A percentile compares a stretch with the other conserved stretches of the same genome.
phyloP scores from a whole-genome alignment of 805 yeast species.

The Myxozyma monticola region DNA sequence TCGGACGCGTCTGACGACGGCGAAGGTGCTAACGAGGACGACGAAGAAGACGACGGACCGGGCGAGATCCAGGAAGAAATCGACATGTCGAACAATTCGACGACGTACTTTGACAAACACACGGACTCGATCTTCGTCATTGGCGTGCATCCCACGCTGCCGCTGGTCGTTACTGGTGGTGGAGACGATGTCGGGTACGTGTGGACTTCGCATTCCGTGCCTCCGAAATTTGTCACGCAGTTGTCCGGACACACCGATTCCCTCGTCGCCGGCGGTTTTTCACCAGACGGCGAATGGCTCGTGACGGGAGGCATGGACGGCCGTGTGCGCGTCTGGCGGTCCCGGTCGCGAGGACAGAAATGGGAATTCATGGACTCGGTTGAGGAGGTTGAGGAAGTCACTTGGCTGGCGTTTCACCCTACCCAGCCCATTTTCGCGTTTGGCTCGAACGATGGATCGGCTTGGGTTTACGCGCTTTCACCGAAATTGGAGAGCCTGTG shows the following conservation, averaged over 20 bases:
- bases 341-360: constrained; percentile 73
- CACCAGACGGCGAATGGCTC: constrained; percentile 74
- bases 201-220: constrained; percentile 89
- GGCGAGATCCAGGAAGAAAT: constrained; percentile 36
- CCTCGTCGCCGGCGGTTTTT: constrained; percentile 79
- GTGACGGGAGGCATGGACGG: constrained; percentile 97
- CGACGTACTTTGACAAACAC: constrained; percentile 86
- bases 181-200: constrained; percentile 87
- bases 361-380: constrained; percentile 73
- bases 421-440: constrained; percentile 78
- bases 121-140: constrained; percentile 81
- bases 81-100: constrained; percentile 87
- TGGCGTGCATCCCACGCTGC: constrained; percentile 80
- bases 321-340: constrained; percentile 67
- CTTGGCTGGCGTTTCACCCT: constrained; percentile 83
- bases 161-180: constrained; percentile 87
- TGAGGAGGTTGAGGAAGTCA: constrained; percentile 87
- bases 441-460: constrained; percentile 90
- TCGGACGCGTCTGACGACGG: constrained; percentile 9
- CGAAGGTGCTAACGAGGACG: constrained; percentile 1
- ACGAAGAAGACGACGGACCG: constrained; percentile 5
- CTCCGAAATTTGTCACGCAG: constrained; percentile 76
- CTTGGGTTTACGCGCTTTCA: constrained; percentile 80
- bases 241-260: constrained; percentile 84
- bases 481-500: constrained; percentile 55